phyloP scores from a whole-genome alignment of 2,329 filamentous ascomycete species.

The Exophiala calicioides region DNA sequence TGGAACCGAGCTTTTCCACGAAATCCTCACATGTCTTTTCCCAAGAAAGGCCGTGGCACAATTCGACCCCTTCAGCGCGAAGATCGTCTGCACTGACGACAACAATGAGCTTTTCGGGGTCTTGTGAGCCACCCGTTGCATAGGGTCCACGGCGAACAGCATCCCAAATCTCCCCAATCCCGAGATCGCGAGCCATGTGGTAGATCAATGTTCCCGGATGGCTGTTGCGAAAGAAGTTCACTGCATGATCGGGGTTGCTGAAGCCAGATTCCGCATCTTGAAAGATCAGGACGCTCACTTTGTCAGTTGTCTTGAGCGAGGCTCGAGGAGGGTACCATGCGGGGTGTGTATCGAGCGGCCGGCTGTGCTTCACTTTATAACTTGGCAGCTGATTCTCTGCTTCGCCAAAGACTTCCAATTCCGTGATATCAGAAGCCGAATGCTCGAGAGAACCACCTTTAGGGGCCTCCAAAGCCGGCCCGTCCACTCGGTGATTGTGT shows the following conservation, averaged over 20 bases:
- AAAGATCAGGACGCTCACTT: background rate
- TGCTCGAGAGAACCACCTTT: background rate
- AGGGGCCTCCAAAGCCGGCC: background rate
- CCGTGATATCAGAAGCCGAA: background rate
- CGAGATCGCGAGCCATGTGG: background rate
- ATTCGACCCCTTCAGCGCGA: constrained; percentile 1
- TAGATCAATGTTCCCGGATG: background rate
- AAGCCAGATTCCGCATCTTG: background rate
- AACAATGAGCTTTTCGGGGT: background rate
- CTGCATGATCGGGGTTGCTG: background rate
- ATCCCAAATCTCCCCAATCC: background rate
- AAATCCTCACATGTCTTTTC: constrained; percentile 6
- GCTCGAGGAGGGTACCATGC: background rate
- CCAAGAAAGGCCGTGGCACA: constrained; percentile 4
- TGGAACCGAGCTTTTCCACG: constrained; percentile 2
- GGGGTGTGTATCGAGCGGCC: background rate
- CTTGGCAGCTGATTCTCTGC: background rate
- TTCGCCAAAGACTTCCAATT: background rate
- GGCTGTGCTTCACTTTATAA: background rate
- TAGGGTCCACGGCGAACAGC: background rate
- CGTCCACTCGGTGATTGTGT: background rate
- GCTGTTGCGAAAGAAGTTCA: background rate
- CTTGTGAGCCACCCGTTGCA: background rate
- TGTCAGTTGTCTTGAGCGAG: background rate
- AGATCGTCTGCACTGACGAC: constrained; percentile 1